phyloP scores from a whole-genome alignment of 129 eudicot species.

The Flaveria ramosissima region DNA sequence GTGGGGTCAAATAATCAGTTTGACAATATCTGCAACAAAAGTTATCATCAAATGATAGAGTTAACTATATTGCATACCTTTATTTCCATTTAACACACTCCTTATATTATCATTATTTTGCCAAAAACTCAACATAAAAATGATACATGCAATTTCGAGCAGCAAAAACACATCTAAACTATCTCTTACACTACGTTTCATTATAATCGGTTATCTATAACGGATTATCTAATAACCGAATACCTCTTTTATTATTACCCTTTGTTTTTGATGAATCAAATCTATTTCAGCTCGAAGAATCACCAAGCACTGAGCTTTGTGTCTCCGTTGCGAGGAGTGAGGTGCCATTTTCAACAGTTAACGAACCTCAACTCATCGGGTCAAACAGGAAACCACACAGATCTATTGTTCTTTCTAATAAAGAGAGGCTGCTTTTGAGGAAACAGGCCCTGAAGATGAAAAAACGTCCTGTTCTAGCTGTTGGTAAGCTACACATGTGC shows the following conservation, averaged over 20 bases:
- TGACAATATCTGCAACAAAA: slow-evolving; percentile 8
- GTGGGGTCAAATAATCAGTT: slow-evolving; percentile 2
- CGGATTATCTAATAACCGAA: neutral
- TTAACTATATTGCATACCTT: neutral
- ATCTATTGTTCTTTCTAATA: slow-evolving; percentile 66
- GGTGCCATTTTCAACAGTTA: slow-evolving; percentile 27
- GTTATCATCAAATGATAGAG: neutral
- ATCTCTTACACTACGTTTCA: neutral
- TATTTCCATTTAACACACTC: neutral
- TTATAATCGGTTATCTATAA: neutral
- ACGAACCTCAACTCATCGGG: slow-evolving; percentile 20
- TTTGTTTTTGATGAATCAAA: neutral
- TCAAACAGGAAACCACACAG: slow-evolving; percentile 38
- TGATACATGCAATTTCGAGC: neutral
- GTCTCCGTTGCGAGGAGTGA: slow-evolving; percentile 16
- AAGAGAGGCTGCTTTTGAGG: slow-evolving; percentile 83
- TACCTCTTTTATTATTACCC: neutral
- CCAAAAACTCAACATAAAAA: neutral
- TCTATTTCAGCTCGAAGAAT: slow-evolving; percentile 38
- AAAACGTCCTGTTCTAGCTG: slow-evolving; percentile 74
- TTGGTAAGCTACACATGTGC: slow-evolving; percentile 54
- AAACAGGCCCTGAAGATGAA: slow-evolving; percentile 79
- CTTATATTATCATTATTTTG: neutral
- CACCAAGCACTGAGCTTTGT: slow-evolving; percentile 22
- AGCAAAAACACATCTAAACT: neutral